These are phyloP conservation scores for Torulaspora maleeae DNA, from an alignment of 805 yeast genomes.

Conservation along the genomic window DNA sequence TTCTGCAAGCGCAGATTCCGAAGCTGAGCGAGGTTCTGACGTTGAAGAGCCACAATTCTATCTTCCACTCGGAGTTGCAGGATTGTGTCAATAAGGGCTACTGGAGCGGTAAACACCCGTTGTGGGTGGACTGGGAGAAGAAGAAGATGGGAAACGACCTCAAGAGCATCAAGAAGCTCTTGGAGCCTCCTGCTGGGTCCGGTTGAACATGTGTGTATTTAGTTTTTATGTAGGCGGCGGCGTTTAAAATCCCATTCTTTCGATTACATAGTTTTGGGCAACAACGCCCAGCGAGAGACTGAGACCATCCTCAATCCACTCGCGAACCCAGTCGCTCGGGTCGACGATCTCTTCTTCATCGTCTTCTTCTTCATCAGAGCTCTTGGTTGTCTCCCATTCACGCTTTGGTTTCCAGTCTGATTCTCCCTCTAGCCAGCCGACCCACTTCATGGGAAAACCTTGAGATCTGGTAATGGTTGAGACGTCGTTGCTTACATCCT, in stretches of 20 bases:
- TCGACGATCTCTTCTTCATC: constrained; percentile 48
- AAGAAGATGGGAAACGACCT: constrained; percentile 27
- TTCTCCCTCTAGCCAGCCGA: constrained; percentile 68
- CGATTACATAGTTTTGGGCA: constrained; percentile 86
- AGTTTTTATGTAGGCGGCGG: not conserved
- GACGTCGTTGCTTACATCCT: constrained; percentile 75
- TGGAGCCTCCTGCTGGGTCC: constrained; percentile 3
- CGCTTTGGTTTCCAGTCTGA: constrained; percentile 24
- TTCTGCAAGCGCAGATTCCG: constrained; percentile 20
- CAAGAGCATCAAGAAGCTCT: constrained; percentile 12
- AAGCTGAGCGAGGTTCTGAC: constrained; percentile 15
- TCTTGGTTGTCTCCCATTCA: constrained; percentile 35
- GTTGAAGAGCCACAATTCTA: constrained; percentile 13
- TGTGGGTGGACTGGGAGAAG: constrained; percentile 38
- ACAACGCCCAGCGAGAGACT: constrained; percentile 75
- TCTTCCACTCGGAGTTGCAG: constrained; percentile 24
- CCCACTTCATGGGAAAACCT: constrained; percentile 87
- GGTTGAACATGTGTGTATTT: not conserved
- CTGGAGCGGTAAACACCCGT: constrained; percentile 25
- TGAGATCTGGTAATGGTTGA: constrained; percentile 76
- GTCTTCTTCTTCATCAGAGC: constrained; percentile 27
- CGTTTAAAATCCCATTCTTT: constrained; percentile 53
- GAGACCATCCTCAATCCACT: constrained; percentile 76
- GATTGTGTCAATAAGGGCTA: constrained; percentile 18
- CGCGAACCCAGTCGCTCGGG: constrained; percentile 77